Conservation (phyloP, 768 basidiomycete genomes). For the Tricholoma sp. region DNA sequence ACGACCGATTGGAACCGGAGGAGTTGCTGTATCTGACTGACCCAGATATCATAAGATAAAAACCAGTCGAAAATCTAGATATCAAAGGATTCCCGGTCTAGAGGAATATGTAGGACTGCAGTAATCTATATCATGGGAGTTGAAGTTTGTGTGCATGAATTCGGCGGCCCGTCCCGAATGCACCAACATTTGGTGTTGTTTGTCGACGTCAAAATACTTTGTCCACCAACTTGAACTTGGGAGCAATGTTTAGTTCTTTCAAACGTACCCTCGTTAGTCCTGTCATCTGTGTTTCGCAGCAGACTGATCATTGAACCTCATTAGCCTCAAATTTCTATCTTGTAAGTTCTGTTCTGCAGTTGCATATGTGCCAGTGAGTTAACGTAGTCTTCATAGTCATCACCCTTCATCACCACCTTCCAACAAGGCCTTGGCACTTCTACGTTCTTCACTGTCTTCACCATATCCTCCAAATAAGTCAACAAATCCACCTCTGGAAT, state of each 20-base stretch:
- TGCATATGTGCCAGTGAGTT: neutral
- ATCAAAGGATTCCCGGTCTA: neutral
- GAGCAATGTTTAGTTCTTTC: conserved; percentile 35
- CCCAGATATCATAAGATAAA: conserved; percentile 8
- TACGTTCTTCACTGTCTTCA: conserved; percentile 51
- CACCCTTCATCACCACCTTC: conserved; percentile 63
- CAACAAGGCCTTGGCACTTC: conserved; percentile 50
- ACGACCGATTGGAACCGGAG: neutral
- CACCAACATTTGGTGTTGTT: neutral
- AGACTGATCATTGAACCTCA: neutral
- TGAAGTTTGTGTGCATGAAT: too few relatives aligned
- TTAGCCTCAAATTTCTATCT: conserved; percentile 61
- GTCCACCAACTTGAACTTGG: neutral
- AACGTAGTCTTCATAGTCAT: conserved; percentile 41
- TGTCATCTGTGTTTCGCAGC: neutral
- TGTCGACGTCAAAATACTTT: neutral
- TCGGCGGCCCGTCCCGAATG: neutral
- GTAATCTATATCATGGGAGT: neutral
- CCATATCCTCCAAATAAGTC: conserved; percentile 56
- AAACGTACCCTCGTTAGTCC: conserved; percentile 28
- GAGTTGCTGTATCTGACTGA: conserved; percentile 7
- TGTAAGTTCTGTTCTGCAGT: conserved; percentile 35
- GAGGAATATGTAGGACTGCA: neutral
- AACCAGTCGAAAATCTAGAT: neutral
- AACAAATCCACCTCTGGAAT: conserved; percentile 49